These are phyloP conservation scores for Suillus variegatus DNA, from an alignment of 768 basidiomycete genomes.

Conservation along the genomic window DNA sequence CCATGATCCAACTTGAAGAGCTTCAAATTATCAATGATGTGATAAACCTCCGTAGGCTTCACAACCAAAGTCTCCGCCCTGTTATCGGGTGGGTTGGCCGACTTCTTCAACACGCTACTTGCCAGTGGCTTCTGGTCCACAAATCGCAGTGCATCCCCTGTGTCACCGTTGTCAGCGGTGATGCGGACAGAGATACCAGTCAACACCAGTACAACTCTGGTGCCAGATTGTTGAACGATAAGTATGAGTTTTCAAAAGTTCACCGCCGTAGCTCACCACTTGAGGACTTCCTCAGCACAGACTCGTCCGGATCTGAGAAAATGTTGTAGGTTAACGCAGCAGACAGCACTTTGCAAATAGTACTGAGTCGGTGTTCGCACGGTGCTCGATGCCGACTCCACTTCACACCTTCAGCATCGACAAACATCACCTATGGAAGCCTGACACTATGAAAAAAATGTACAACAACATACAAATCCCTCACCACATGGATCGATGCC, in stretches of 20 bases:
- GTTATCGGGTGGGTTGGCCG: neutral
- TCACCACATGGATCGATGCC: constrained; percentile 8
- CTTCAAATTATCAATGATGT: neutral
- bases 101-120: neutral
- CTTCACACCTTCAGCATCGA: neutral
- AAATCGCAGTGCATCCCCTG: neutral
- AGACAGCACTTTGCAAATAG: no score
- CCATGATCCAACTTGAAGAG: neutral
- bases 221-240: no score
- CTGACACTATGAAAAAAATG: neutral
- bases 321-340: no score
- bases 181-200: neutral
- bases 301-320: no score
- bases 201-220: no score
- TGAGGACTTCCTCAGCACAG: no score
- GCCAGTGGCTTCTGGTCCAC: neutral
- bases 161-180: neutral
- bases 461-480: neutral
- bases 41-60: neutral
- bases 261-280: no score
- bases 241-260: no score
- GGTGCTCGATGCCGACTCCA: no score
- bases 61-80: neutral
- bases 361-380: no score
- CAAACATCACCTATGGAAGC: neutral